Conservation (phyloP, 352 stramenopile genomes). For the Globisporangium heterothallicum region DNA sequence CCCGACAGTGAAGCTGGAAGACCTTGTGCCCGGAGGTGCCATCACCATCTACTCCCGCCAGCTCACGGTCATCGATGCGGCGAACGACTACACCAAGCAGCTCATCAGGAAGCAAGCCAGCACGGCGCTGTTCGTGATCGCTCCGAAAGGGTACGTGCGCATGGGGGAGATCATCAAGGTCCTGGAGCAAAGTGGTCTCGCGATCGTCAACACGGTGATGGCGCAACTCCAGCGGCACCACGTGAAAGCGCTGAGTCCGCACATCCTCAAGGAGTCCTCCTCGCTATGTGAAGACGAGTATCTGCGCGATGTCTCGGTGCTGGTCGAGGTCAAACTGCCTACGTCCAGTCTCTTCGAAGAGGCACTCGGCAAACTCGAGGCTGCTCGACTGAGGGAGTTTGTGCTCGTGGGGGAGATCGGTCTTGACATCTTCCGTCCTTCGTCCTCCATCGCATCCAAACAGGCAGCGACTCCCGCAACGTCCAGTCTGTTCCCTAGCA, state of each 20-base stretch:
- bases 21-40: slow-evolving; percentile 64
- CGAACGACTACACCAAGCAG: slow-evolving; percentile 59
- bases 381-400: slow-evolving; percentile 9
- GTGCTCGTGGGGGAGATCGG: slow-evolving; percentile 19
- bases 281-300: not conserved
- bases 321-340: slow-evolving; percentile 38
- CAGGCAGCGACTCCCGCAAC: no score
- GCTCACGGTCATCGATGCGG: slow-evolving; percentile 56
- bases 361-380: slow-evolving; percentile 17
- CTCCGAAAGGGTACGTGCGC: slow-evolving; percentile 33
- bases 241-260: slow-evolving; percentile 12
- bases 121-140: slow-evolving; percentile 47
- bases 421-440: slow-evolving; percentile 14
- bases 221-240: slow-evolving; percentile 36
- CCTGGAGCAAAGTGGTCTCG: slow-evolving; percentile 34
- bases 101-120: slow-evolving; percentile 25
- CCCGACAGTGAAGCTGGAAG: slow-evolving; percentile 48
- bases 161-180: slow-evolving; percentile 45
- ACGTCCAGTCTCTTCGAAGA: slow-evolving; percentile 23
- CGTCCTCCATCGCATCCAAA: not conserved
- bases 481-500: slow-evolving; percentile 21
- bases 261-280: not conserved
- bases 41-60: slow-evolving; percentile 78
- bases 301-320: slow-evolving; percentile 38
- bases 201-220: slow-evolving; percentile 42